These are phyloP conservation scores for Agrocybe pediades DNA, from an alignment of 768 basidiomycete species.

Conservation along the genomic window DNA sequence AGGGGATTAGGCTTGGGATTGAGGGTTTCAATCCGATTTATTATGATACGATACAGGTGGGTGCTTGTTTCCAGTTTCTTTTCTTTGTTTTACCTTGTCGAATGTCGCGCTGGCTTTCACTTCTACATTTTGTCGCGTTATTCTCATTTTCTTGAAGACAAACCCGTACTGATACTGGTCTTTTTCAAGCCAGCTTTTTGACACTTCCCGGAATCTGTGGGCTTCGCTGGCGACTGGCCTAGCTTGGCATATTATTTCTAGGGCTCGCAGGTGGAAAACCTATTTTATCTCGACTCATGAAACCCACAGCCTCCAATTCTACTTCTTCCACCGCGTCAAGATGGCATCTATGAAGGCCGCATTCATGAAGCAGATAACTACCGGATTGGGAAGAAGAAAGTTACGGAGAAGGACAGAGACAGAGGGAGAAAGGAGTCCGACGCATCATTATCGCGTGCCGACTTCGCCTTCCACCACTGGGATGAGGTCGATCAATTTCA, in stretches of 20 bases:
- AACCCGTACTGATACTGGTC: no score
- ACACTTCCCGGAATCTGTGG: conserved; percentile 93
- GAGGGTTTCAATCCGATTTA: conserved; percentile 96
- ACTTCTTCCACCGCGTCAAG: conserved; percentile 45
- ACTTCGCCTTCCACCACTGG: conserved; percentile 54
- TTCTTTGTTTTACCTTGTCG: neutral
- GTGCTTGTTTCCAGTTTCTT: conserved; percentile 6
- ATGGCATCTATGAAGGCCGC: neutral
- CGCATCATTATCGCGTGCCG: conserved; percentile 27
- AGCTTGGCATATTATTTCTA: conserved; percentile 99
- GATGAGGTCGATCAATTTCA: conserved; percentile 53
- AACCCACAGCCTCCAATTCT: conserved; percentile 78
- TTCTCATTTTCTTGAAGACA: no score
- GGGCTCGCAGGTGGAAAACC: conserved; percentile 83
- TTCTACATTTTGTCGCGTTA: no score
- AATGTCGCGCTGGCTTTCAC: no score
- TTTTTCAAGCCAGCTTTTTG: conserved; percentile 68
- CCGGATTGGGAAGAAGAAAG: no score
- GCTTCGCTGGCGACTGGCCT: conserved; percentile 95
- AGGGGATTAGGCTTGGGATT: conserved; percentile 87
- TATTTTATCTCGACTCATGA: conserved; percentile 84
- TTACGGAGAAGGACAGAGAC: neutral
- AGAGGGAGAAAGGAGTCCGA: neutral
- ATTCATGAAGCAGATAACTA: conserved; percentile 6
- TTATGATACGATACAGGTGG: conserved; percentile 70